phyloP scores from a whole-genome alignment of 2,329 filamentous ascomycete species.

The Exophiala viscosa region DNA sequence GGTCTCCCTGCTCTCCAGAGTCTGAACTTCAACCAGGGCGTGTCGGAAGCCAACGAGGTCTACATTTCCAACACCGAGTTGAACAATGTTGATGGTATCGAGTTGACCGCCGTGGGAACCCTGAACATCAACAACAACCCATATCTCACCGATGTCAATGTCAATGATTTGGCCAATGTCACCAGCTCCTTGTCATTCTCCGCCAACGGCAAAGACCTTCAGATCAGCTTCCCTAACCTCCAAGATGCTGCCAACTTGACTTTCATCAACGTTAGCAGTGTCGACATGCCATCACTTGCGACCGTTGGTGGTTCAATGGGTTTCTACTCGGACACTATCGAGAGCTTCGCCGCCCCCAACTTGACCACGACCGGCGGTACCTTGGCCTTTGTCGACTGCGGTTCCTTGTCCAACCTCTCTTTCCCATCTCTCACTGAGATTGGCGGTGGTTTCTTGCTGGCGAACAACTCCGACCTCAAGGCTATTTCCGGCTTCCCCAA shows the following conservation, averaged over 20 bases:
- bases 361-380: slow-evolving; percentile 47
- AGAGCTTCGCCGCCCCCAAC: slow-evolving; percentile 44
- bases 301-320: slow-evolving; percentile 74
- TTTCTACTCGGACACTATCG: slow-evolving; percentile 69
- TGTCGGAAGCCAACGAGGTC: slow-evolving; percentile 66
- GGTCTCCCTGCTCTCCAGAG: slow-evolving; percentile 64
- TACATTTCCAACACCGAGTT: slow-evolving; percentile 84
- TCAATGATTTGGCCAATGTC: slow-evolving; percentile 73
- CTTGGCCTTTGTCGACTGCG: slow-evolving; percentile 57
- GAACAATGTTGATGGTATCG: slow-evolving; percentile 72
- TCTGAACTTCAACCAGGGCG: slow-evolving; percentile 59
- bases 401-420: slow-evolving; percentile 65
- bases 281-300: slow-evolving; percentile 69
- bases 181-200: slow-evolving; percentile 67
- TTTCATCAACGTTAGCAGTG: slow-evolving; percentile 71
- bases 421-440: slow-evolving; percentile 66
- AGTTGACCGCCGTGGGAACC: slow-evolving; percentile 65
- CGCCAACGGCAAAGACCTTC: slow-evolving; percentile 72
- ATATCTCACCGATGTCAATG: slow-evolving; percentile 68
- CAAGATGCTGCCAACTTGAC: slow-evolving; percentile 74
- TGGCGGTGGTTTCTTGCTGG: slow-evolving; percentile 75
- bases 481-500: slow-evolving; percentile 64
- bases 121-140: slow-evolving; percentile 90
- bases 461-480: slow-evolving; percentile 78
- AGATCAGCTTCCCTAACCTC: slow-evolving; percentile 73